A percentile compares a stretch with the other conserved stretches of the same genome.
Conservation (phyloP, 306 rosid genomes). For the Malus orientalis region DNA sequence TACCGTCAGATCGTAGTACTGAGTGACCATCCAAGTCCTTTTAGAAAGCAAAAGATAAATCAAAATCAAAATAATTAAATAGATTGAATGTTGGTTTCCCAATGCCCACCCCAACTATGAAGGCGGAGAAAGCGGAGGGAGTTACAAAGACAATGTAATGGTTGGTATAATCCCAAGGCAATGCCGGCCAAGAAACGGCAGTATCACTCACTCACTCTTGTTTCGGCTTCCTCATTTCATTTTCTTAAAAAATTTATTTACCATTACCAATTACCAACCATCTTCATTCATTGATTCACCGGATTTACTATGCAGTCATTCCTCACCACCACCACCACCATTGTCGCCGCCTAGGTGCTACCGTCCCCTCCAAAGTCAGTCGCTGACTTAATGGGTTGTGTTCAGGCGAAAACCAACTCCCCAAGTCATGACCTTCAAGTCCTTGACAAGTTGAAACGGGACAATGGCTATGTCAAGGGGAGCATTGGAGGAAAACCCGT, state of each 20-base stretch:
- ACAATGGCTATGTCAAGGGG: conserved; percentile 8
- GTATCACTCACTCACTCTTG: background rate
- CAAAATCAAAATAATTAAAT: no score
- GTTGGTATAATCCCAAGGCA: conserved; percentile 20
- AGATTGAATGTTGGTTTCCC: background rate
- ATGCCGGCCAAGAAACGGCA: conserved; percentile 30
- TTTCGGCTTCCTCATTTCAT: background rate
- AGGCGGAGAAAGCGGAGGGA: conserved; percentile 30
- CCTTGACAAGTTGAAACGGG: conserved; percentile 18
- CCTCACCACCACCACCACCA: conserved; percentile 13
- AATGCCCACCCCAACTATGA: background rate
- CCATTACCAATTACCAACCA: background rate
- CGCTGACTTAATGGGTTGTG: conserved; percentile 60
- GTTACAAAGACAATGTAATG: background rate
- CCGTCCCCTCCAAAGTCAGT: background rate
- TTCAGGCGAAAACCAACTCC: conserved; percentile 13
- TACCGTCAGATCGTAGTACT: no score
- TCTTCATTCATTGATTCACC: background rate
- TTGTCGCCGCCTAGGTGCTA: conserved; percentile 16
- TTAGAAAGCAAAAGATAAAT: no score
- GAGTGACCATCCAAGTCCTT: no score
- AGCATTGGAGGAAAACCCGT: background rate
- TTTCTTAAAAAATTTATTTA: background rate
- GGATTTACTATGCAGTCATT: background rate
- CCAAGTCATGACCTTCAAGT: background rate